Base-by-base conservation (phyloP, 2,329 filamentous ascomycete species). In the Periglandula ipomoeae region DNA sequence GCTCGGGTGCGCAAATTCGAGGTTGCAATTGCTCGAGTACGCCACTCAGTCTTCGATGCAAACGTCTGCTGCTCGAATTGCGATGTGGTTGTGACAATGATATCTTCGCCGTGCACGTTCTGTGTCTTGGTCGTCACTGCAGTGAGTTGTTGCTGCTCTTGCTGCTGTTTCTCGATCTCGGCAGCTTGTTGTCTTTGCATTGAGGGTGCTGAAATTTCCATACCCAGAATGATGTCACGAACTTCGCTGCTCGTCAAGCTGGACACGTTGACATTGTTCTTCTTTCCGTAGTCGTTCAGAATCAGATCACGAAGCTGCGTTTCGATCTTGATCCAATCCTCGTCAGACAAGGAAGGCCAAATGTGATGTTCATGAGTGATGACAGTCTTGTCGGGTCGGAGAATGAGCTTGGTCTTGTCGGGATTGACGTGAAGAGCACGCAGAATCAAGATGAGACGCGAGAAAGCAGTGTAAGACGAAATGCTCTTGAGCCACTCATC, bases 321-420 rank as follows among this genome's bases (percentile, higher is more conserved):
- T 75, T 98, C 93, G n/a, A 98, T 89, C 79, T 96, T 96, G 70
- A 98, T 93, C 93, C 93, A 98, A 54, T 95, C 90, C 59, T 98
- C 93, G 55, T 98, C 93, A 0, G 87, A 84, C 48, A 98, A 72
- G 0, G 89, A 85, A 1, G 93, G 93, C 93, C 93, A 98, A 64
- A 98, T 98, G 66, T 98, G 93, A 70, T 98, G 93, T 62, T 97
- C 90, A 59, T 97, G 89, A 0, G 93, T 98, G 60, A 98, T 95
- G 55, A 98, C 89, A 1, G 85, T 95, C 82, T 96, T 97, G 72
- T 98, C 93, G 0, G 94, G 93, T 45, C 93, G 84, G 38, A 98
- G 73, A 17, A 98, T 81, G 49, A 98, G 78, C 73, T 98, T 98
- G 0, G 93, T 96, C 79, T 97, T 97, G 67, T 98, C 94, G 45